Conservation (phyloP, 1,284 basidiomycete genomes). For the Lentinula novae-zelandiae region DNA sequence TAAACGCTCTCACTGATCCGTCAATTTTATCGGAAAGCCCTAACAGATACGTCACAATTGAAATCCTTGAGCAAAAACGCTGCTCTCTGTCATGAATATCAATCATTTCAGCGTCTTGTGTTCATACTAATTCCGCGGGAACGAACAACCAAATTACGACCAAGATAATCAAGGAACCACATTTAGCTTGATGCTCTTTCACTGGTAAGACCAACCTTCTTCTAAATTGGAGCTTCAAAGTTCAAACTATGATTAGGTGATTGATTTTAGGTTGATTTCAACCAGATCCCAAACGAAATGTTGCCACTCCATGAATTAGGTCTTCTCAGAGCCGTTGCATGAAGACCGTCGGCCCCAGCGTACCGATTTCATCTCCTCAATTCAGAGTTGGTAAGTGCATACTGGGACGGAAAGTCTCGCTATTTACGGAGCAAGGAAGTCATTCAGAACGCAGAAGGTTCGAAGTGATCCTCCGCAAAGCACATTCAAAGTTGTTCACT, state of each 20-base stretch:
- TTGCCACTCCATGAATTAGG: too few species aligned
- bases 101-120: not conserved
- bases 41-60: not conserved
- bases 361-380: not conserved
- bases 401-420: not conserved
- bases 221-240: not conserved
- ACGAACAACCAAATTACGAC: slow-evolving; percentile 2
- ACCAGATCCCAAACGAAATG: too few species aligned
- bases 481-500: not conserved
- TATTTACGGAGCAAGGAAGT: not conserved
- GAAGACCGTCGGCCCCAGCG: not conserved
- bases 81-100: not conserved
- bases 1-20: not conserved
- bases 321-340: too few species aligned
- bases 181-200: not conserved
- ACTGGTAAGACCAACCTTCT: not conserved
- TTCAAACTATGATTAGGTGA: too few species aligned
- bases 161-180: slow-evolving; percentile 1
- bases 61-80: not conserved
- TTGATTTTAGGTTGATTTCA: too few species aligned
- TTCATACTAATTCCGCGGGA: slow-evolving; percentile 8
- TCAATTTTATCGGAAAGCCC: not conserved
- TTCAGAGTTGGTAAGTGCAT: not conserved
- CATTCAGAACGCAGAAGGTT: not conserved
- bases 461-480: not conserved